phyloP scores from a whole-genome alignment of 2,329 filamentous ascomycete genomes.

The Xylariaceae sp. region DNA sequence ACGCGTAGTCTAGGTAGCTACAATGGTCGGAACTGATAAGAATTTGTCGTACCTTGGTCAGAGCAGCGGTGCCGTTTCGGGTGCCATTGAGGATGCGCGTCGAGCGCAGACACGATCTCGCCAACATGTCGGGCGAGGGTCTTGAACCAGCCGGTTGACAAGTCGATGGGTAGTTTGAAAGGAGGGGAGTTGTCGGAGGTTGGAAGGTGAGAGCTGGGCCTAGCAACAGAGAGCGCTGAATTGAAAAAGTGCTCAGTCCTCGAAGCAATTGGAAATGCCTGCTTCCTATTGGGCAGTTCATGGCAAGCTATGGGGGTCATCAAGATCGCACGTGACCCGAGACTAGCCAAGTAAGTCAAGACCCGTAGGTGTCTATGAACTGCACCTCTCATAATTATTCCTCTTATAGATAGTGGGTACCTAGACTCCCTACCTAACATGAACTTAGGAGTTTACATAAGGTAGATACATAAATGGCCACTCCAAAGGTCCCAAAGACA shows the following conservation, averaged over 20 bases:
- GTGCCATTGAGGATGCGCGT: slow-evolving; percentile 83
- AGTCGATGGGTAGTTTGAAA: slow-evolving; percentile 33
- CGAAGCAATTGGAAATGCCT: slow-evolving; percentile 42
- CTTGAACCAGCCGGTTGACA: slow-evolving; percentile 42
- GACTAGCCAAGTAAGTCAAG: slow-evolving; percentile 10
- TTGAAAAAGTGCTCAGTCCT: slow-evolving; percentile 43
- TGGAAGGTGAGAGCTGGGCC: slow-evolving; percentile 32
- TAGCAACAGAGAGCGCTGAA: slow-evolving; percentile 28
- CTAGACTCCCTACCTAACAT: no score
- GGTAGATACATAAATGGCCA: no score
- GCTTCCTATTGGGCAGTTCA: slow-evolving; percentile 34
- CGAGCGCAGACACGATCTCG: slow-evolving; percentile 88
- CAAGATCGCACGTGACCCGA: slow-evolving; percentile 22
- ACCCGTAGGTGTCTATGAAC: background rate
- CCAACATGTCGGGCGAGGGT: slow-evolving; percentile 78
- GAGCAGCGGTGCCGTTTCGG: slow-evolving; percentile 73
- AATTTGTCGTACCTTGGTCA: slow-evolving; percentile 72
- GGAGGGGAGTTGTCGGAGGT: slow-evolving; percentile 33
- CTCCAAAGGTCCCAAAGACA: no score
- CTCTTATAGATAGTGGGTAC: background rate
- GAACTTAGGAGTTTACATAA: no score
- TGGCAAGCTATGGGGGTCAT: slow-evolving; percentile 23
- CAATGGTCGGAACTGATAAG: slow-evolving; percentile 13
- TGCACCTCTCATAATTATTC: no score
- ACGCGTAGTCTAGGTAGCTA: slow-evolving; percentile 48